Percentiles rank a stretch among this genome's conserved stretches.
Evolutionary conservation across 352 stramenopile species (phyloP).

Genomic region (Pythium sukuiense): DNA sequence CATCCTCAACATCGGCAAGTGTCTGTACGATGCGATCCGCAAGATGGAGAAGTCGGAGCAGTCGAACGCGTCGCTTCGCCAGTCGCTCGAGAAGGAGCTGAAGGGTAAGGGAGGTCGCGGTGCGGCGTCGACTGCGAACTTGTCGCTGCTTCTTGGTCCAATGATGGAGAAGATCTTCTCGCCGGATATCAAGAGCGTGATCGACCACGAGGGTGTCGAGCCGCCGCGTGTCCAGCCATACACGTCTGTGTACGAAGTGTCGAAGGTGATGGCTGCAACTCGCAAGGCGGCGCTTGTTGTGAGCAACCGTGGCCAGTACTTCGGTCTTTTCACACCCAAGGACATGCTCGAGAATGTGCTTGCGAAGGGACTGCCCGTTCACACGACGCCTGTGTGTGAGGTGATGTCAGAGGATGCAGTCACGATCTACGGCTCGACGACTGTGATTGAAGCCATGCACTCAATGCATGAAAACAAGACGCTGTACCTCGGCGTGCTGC

Average conservation of each 20-base stretch:
- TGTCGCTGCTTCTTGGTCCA: slow-evolving; percentile 71
- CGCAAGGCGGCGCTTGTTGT: slow-evolving; percentile 95
- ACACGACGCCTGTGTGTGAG: slow-evolving; percentile 91
- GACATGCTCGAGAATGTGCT: slow-evolving; percentile 97
- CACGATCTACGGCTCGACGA: slow-evolving; percentile 63
- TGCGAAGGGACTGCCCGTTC: slow-evolving; percentile 89
- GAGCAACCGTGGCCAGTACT: slow-evolving; percentile 90
- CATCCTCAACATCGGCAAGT: slow-evolving; percentile 98
- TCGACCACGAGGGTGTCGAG: slow-evolving; percentile 77
- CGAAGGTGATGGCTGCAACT: slow-evolving; percentile 92
- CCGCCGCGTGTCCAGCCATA: slow-evolving; percentile 81
- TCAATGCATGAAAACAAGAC: slow-evolving; percentile 89
- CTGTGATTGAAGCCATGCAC: slow-evolving; percentile 88
- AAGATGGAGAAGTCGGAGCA: slow-evolving; percentile 95
- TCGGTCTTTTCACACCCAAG: slow-evolving; percentile 97
- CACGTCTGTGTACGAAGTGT: slow-evolving; percentile 92
- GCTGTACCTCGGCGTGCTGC: slow-evolving; percentile 80
- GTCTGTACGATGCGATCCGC: slow-evolving; percentile 97
- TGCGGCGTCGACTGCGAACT: slow-evolving; percentile 17
- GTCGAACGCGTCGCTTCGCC: slow-evolving; percentile 67
- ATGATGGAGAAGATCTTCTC: slow-evolving; percentile 91
- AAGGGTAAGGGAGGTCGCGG: slow-evolving; percentile 44
- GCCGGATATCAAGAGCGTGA: slow-evolving; percentile 80
- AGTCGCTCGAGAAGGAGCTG: slow-evolving; percentile 80
- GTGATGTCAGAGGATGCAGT: slow-evolving; percentile 88